phyloP scores from a whole-genome alignment of 2,329 filamentous ascomycete genomes.

The Penicillium sp. region DNA sequence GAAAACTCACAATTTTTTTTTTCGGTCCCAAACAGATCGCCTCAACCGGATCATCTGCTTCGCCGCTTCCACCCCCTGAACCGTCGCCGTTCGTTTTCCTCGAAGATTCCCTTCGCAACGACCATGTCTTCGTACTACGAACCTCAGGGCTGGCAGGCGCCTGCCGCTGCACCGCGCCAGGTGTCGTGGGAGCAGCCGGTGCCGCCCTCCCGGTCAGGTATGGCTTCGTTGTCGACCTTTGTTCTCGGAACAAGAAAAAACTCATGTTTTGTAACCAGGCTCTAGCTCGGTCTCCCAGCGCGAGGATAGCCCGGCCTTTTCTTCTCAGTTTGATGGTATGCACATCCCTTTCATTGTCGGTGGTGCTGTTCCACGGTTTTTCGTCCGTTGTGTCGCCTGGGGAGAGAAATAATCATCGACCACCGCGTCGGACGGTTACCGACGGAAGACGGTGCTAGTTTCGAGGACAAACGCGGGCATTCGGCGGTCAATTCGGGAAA shows the following conservation, averaged over 20 bases:
- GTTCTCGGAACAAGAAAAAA: slow-evolving; percentile 1
- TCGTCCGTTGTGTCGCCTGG: not conserved
- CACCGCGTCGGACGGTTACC: not conserved
- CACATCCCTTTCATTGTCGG: slow-evolving; percentile 3
- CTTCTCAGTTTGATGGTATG: slow-evolving; percentile 85
- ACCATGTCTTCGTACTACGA: slow-evolving; percentile 65
- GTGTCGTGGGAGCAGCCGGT: slow-evolving; percentile 68
- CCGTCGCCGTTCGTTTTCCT: slow-evolving; percentile 16
- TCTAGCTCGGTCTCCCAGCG: slow-evolving; percentile 68
- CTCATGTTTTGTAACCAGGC: slow-evolving; percentile 47
- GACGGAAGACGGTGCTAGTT: not conserved
- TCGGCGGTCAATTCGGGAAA: not conserved
- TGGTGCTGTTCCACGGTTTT: not conserved
- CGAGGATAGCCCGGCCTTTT: slow-evolving; percentile 74
- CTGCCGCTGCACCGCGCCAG: slow-evolving; percentile 51
- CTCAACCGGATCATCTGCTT: slow-evolving; percentile 25
- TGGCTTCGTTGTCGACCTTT: slow-evolving; percentile 21
- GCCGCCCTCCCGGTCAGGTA: slow-evolving; percentile 69
- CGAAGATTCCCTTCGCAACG: slow-evolving; percentile 14
- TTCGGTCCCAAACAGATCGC: slow-evolving; percentile 21
- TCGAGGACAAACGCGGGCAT: not conserved
- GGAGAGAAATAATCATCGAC: not conserved
- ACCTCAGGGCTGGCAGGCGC: slow-evolving; percentile 59
- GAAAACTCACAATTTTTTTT: slow-evolving; percentile 20
- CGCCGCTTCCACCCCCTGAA: slow-evolving; percentile 23